Conservation (phyloP, 148 eudicot species). For the Euryodendron excelsum region DNA sequence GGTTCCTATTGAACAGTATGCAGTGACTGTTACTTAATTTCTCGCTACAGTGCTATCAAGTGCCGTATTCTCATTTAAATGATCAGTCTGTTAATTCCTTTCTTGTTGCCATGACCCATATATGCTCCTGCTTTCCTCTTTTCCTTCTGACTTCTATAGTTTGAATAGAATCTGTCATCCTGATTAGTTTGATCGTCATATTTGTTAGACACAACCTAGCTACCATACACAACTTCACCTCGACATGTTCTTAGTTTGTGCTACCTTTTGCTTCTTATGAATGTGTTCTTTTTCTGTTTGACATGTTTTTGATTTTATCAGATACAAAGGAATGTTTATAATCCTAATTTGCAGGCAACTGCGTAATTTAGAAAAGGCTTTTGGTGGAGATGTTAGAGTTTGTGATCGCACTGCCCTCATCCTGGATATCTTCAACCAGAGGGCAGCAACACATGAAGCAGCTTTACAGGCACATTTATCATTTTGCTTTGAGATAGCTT, state of each 20-base stretch:
- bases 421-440: conserved; percentile 90
- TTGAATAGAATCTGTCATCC: background rate
- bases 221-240: background rate
- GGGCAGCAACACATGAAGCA: conserved; percentile 99
- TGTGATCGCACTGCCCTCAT: conserved; percentile 98
- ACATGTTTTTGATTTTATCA: conserved; percentile 3
- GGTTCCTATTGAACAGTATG: background rate
- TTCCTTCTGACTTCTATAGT: background rate
- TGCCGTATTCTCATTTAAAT: background rate
- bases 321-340: background rate
- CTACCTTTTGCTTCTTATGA: background rate
- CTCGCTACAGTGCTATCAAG: background rate
- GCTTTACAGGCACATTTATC: conserved; percentile 65
- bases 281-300: background rate
- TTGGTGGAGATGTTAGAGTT: conserved; percentile 90
- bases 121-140: background rate
- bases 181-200: background rate
- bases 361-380: conserved; percentile 84
- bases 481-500: background rate
- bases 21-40: background rate
- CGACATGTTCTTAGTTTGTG: background rate
- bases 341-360: conserved; percentile 55
- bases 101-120: background rate
- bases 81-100: background rate
- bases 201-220: background rate